Conservation (phyloP, 805 yeast species). For the Candida railenensis region DNA sequence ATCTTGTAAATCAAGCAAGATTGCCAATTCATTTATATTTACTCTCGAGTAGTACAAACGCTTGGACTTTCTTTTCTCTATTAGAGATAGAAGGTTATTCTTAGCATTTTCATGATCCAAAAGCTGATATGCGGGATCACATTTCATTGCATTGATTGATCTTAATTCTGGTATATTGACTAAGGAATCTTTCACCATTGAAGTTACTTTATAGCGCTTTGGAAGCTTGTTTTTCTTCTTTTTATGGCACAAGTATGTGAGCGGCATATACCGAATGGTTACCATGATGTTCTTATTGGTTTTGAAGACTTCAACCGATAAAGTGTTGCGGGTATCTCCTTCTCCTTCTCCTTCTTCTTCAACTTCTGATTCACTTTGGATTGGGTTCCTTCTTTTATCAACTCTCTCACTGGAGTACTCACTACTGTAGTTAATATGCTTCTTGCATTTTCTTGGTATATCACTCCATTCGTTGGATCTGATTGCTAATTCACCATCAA, state of each 20-base stretch:
- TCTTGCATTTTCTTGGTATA: too few species aligned
- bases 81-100: background rate
- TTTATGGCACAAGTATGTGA: background rate
- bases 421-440: background rate
- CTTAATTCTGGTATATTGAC: background rate
- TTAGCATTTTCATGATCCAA: background rate
- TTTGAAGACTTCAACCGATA: background rate
- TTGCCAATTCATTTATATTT: conserved; percentile 55
- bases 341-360: too few species aligned
- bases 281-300: background rate
- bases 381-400: background rate
- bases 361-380: too few species aligned
- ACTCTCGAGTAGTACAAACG: conserved; percentile 49
- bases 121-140: background rate
- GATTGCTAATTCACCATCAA: too few species aligned
- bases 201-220: background rate
- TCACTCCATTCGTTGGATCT: too few species aligned
- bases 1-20: conserved; percentile 46
- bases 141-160: background rate
- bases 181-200: background rate
- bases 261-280: background rate
- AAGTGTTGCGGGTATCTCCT: too few species aligned
- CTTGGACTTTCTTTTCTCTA: background rate
- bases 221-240: background rate
- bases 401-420: background rate